Evolutionary conservation across 179 eudicot species (phyloP).

Genomic region (Patellifolia procumbens): DNA sequence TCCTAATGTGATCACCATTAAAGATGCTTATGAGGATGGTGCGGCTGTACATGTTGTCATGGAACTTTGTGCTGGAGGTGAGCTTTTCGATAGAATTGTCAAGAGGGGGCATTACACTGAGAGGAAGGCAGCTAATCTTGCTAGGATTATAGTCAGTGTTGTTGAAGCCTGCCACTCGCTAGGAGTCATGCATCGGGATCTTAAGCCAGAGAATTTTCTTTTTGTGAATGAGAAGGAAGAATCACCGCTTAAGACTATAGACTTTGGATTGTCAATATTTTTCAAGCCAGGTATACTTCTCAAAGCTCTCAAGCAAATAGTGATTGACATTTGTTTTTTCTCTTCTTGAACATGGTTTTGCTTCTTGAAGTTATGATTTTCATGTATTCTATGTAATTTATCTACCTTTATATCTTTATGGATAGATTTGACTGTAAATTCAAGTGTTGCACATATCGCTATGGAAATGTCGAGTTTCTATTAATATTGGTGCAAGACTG

Average conservation of each 20-base stretch:
- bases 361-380: background rate
- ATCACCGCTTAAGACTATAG: slow-evolving; percentile 63
- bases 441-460: no score
- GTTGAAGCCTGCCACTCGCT: slow-evolving; percentile 65
- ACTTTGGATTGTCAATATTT: slow-evolving; percentile 62
- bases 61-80: slow-evolving; percentile 70
- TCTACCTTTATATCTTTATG: no score
- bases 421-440: no score
- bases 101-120: slow-evolving; percentile 67
- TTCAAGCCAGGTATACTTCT: slow-evolving; percentile 59
- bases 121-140: slow-evolving; percentile 58
- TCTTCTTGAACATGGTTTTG: background rate
- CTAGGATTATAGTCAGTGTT: slow-evolving; percentile 56
- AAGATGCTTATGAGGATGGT: slow-evolving; percentile 63
- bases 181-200: slow-evolving; percentile 75
- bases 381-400: no score
- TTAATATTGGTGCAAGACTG: no score
- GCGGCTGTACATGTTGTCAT: slow-evolving; percentile 67
- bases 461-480: no score
- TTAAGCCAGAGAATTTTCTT: slow-evolving; percentile 71
- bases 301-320: background rate
- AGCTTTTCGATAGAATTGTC: slow-evolving; percentile 65
- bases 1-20: slow-evolving; percentile 52
- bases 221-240: slow-evolving; percentile 61
- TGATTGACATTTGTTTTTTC: background rate